Percentiles rank a stretch among this genome's conserved stretches.
phyloP scores from a whole-genome alignment of 805 yeast genomes.

The Blastobotrys terrestris region DNA sequence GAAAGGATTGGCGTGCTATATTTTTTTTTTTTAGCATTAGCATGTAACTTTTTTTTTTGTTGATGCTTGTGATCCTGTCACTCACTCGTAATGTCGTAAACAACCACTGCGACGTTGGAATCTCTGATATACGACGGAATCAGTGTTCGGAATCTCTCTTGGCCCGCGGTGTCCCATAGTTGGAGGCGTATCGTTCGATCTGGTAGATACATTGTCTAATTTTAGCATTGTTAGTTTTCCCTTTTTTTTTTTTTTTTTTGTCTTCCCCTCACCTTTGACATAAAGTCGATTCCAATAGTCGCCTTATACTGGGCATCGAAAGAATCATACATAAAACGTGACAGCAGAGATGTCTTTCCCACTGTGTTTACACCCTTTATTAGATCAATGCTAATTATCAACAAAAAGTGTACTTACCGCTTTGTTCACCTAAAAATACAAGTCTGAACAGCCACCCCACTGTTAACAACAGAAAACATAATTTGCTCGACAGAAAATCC shows the following conservation, averaged over 20 bases:
- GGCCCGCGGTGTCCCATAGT: slow-evolving; percentile 98
- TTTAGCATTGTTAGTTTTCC: neutral
- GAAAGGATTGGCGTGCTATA: slow-evolving; percentile 57
- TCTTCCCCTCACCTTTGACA: slow-evolving; percentile 48
- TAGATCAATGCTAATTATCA: neutral
- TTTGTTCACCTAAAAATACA: slow-evolving; percentile 95
- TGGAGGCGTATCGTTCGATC: slow-evolving; percentile 93
- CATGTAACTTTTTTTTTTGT: too few relatives aligned
- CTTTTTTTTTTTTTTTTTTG: slow-evolving; percentile 10
- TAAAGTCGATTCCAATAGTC: slow-evolving; percentile 93
- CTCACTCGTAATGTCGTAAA: slow-evolving; percentile 85
- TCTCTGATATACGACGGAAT: slow-evolving; percentile 95
- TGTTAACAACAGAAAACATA: slow-evolving; percentile 14
- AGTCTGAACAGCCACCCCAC: slow-evolving; percentile 40
- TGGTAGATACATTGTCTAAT: slow-evolving; percentile 79
- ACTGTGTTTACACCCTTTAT: slow-evolving; percentile 38
- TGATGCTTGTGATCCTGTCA: neutral
- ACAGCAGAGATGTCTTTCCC: slow-evolving; percentile 91
- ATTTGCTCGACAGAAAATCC: neutral
- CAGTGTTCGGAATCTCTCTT: slow-evolving; percentile 88
- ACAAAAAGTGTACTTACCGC: slow-evolving; percentile 41
- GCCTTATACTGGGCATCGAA: slow-evolving; percentile 93
- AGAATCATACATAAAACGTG: slow-evolving; percentile 97
- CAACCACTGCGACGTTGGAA: slow-evolving; percentile 94
- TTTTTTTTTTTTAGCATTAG: slow-evolving; percentile 1